Evolutionary conservation across 2,329 filamentous ascomycete species (phyloP).

Genomic region (Cladosporium oxysporum): DNA sequence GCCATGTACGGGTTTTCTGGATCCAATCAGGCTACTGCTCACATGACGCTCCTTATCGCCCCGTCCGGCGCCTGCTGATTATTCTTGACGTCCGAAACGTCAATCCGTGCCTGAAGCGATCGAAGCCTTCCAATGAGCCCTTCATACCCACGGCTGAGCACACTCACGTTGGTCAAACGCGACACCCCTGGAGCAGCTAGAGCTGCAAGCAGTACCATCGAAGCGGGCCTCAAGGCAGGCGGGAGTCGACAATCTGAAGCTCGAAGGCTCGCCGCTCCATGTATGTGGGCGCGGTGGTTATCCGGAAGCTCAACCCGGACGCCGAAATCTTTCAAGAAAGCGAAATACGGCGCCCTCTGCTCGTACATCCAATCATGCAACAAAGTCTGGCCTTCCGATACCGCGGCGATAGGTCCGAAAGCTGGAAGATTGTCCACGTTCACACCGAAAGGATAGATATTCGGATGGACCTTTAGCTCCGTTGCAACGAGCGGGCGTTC

Average conservation of each 20-base stretch:
- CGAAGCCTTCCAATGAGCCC: not conserved
- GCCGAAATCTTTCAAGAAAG: not conserved
- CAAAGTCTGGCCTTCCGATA: not conserved
- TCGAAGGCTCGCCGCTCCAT: not conserved
- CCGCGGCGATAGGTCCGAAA: not conserved
- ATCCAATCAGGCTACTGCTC: not conserved
- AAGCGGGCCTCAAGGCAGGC: constrained; percentile 5
- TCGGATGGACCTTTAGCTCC: not conserved
- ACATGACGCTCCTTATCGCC: not conserved
- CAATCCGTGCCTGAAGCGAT: not conserved
- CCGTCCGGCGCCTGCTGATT: too few species aligned
- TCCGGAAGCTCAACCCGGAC: not conserved
- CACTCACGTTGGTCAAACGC: not conserved
- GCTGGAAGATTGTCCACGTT: constrained; percentile 10
- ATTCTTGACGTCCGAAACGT: too few species aligned
- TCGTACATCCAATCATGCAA: constrained; percentile 17
- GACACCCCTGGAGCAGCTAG: not conserved
- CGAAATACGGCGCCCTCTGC: not conserved
- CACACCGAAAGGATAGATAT: constrained; percentile 12
- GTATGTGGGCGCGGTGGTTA: not conserved
- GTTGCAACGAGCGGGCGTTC: not conserved
- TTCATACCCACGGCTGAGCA: constrained; percentile 1
- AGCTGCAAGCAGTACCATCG: not conserved
- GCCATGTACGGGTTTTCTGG: not conserved
- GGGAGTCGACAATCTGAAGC: not conserved